Base-by-base conservation (phyloP, 495 filamentous ascomycete species). In the Hyaloscypha variabilis region DNA sequence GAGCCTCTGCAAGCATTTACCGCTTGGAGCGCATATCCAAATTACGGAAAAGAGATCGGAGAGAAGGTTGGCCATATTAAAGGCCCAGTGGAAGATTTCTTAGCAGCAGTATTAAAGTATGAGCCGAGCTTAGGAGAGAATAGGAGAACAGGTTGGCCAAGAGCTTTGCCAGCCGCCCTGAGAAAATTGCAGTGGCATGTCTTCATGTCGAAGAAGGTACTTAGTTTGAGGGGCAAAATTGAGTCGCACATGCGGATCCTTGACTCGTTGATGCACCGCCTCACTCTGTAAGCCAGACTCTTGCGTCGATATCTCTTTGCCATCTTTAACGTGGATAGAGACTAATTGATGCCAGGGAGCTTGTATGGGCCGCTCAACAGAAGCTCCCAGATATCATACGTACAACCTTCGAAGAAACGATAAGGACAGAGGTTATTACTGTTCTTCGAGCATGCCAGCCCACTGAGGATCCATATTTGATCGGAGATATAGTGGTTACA, bases 151-250 rank as follows among this genome's bases (percentile, higher is more conserved):
- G 61, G 61, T 8, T 56, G 39, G 51, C 39, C 49, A 63, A 53
- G 23, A 53, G 6, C n/a, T 30, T 13, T 23, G 30, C 30, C 30
- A 34, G 30, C 30, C 30, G 11, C 30, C 30, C 30, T 34, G 11
- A 8, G 49, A 54, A 66, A 66, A 46, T 21, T 66, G n/a, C 28
- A 66, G 11, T 66, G 63, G 63, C 21, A 60, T 21, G 36, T 66
- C 2, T 10, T 55, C 31, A 60, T 53, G 42, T 24, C 26, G 39
- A 60, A 66, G 26, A 66, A 60, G 46, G 63, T 66, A 1, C 46
- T 60, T n/a, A n/a, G 14, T 25, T 51, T 65, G 54, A 46, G 54
- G n/a, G 8, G 13, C 23, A 58, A 59, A 30, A 58, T 65, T 24
- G 62, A 65, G n/a, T 50, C 30, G 2, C 62, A 65, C 42, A 65